phyloP scores from a whole-genome alignment of 768 basidiomycete species.

The Collybia sordida region DNA sequence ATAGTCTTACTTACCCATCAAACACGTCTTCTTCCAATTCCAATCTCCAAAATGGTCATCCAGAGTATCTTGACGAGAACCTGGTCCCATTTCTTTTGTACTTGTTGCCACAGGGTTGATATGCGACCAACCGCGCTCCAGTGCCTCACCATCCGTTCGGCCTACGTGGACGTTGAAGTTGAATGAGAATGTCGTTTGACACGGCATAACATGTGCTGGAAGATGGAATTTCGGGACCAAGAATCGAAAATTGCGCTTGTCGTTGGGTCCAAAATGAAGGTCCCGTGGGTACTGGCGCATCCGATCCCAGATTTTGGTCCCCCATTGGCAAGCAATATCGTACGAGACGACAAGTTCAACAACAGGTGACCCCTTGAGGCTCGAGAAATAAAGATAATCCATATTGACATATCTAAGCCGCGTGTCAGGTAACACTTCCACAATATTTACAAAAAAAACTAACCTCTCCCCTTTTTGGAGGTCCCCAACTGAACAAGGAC shows the following conservation, averaged over 20 bases:
- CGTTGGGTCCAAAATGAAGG: conserved; percentile 2
- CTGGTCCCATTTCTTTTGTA: conserved; percentile 33
- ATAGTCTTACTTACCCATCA: background rate
- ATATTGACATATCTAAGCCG: conserved; percentile 29
- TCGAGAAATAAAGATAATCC: conserved; percentile 29
- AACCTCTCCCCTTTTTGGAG: background rate
- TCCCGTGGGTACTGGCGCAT: conserved; percentile 9
- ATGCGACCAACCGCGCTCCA: conserved; percentile 26
- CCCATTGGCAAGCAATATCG: too few relatives aligned
- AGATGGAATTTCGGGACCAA: conserved; percentile 25
- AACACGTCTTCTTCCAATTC: background rate
- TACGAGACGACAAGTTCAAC: conserved; percentile 22
- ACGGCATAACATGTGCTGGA: conserved; percentile 18
- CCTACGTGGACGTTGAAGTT: conserved; percentile 18
- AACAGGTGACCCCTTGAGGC: conserved; percentile 1
- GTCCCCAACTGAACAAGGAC: background rate
- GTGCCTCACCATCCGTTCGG: conserved; percentile 30
- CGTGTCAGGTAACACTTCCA: too few relatives aligned
- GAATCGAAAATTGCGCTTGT: conserved; percentile 5
- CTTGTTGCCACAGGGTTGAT: conserved; percentile 14
- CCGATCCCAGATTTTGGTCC: conserved; percentile 22
- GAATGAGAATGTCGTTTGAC: conserved; percentile 10
- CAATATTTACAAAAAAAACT: too few relatives aligned
- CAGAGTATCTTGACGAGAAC: conserved; percentile 19
- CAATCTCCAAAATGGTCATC: conserved; percentile 26